Evolutionary conservation across 2,329 filamentous ascomycete genomes (phyloP).

Genomic region (Alternaria arbusti): DNA sequence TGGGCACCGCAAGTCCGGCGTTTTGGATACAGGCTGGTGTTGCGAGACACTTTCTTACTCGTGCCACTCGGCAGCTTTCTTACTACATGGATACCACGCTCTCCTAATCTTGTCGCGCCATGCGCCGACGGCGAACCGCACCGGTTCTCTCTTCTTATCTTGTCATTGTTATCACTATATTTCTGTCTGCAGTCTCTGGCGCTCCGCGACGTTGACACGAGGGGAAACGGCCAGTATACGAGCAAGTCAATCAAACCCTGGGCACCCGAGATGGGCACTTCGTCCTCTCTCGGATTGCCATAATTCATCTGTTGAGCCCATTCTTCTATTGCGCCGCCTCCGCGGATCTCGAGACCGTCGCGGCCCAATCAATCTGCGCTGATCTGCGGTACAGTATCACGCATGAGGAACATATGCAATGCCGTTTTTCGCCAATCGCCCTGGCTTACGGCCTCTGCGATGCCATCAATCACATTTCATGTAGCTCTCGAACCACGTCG

Average conservation of each 20-base stretch:
- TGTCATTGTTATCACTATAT: conserved; percentile 29
- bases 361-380: conserved; percentile 41
- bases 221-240: conserved; percentile 39
- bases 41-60: conserved; percentile 42
- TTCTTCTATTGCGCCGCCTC: conserved; percentile 23
- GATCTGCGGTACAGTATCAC: conserved; percentile 42
- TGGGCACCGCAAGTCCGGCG: conserved; percentile 45
- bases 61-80: conserved; percentile 29
- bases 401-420: conserved; percentile 37
- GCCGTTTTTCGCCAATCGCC: conserved; percentile 42
- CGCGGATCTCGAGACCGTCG: conserved; percentile 18
- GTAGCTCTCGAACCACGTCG: conserved; percentile 12
- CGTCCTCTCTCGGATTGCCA: conserved; percentile 29
- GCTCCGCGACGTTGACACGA: conserved; percentile 31
- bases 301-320: conserved; percentile 27
- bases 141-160: conserved; percentile 23
- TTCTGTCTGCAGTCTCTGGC: conserved; percentile 23
- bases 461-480: conserved; percentile 16
- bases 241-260: conserved; percentile 45
- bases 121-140: conserved; percentile 18
- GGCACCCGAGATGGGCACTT: conserved; percentile 29
- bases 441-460: conserved; percentile 18
- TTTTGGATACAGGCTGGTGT: conserved; percentile 47
- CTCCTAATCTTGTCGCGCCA: conserved; percentile 28
- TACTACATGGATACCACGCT: conserved; percentile 25